Conservation (phyloP, 2,329 filamentous ascomycete genomes). For the Monosporascus sp. region DNA sequence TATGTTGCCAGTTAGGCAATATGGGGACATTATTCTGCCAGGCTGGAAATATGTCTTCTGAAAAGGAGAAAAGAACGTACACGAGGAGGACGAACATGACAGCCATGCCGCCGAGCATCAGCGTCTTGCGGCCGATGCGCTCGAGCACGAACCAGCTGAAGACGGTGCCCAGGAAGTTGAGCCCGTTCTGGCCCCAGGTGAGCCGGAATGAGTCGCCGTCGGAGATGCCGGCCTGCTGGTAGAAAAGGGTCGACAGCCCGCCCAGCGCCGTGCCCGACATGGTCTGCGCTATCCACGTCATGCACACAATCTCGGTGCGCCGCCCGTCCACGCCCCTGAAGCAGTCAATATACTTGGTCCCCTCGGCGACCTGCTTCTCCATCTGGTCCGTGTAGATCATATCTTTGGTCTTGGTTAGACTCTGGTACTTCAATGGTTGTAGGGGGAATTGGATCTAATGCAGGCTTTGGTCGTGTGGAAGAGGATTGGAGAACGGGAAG, state of each 20-base stretch:
- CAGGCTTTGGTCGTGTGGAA: background rate
- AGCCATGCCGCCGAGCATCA: conserved; percentile 35
- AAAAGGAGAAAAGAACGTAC: conserved; percentile 21
- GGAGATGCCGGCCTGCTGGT: conserved; percentile 30
- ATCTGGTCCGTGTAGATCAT: conserved; percentile 38
- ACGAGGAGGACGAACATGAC: conserved; percentile 34
- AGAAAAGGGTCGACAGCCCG: conserved; percentile 31
- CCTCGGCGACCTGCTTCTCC: conserved; percentile 29
- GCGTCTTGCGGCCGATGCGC: conserved; percentile 33
- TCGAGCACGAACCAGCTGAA: conserved; percentile 35
- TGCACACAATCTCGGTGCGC: conserved; percentile 31
- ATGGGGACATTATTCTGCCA: background rate
- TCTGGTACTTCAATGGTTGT: background rate
- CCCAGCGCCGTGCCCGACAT: conserved; percentile 27
- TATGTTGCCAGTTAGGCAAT: background rate
- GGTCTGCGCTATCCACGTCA: conserved; percentile 28
- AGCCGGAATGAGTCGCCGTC: conserved; percentile 27
- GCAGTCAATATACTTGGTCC: conserved; percentile 34
- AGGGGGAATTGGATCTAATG: too few relatives aligned
- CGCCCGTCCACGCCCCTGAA: conserved; percentile 35
- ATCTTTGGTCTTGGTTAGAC: conserved; percentile 22
- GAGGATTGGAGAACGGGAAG: background rate
- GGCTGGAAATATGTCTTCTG: background rate
- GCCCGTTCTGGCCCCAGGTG: conserved; percentile 30
- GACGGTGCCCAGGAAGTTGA: conserved; percentile 36